phyloP scores from a whole-genome alignment of 495 filamentous ascomycete genomes.

The Neurospora sp. region DNA sequence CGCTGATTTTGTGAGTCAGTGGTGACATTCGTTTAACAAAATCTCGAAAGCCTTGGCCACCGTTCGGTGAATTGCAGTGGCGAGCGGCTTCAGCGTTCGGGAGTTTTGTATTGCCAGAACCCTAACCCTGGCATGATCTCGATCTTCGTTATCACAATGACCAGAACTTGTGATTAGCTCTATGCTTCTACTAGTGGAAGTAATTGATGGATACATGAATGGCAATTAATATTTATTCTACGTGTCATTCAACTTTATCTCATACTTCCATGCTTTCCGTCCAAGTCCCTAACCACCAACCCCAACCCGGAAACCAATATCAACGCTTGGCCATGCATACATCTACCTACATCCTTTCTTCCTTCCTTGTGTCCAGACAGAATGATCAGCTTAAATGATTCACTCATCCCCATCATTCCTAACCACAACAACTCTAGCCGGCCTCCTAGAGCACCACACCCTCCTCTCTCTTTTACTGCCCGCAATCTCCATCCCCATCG shows the following conservation, averaged over 20 bases:
- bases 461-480: constrained; percentile 44
- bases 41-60: neutral
- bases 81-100: neutral
- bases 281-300: neutral
- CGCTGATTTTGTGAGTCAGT: neutral
- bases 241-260: neutral
- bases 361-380: neutral
- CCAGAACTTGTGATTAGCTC: neutral
- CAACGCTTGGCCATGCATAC: neutral
- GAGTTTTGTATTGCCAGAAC: neutral
- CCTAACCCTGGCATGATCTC: neutral
- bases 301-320: neutral
- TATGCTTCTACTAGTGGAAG: neutral
- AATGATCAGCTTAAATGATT: neutral
- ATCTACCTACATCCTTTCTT: neutral
- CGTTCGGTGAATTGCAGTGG: neutral
- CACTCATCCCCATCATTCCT: neutral
- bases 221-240: neutral
- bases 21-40: neutral
- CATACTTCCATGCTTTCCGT: neutral
- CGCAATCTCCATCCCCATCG: constrained; percentile 30
- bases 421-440: constrained; percentile 50
- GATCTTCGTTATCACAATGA: neutral
- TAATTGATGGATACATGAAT: neutral
- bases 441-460: constrained; percentile 61